Base-by-base conservation (phyloP, 768 basidiomycete species). In the Leccinum imitatum region DNA sequence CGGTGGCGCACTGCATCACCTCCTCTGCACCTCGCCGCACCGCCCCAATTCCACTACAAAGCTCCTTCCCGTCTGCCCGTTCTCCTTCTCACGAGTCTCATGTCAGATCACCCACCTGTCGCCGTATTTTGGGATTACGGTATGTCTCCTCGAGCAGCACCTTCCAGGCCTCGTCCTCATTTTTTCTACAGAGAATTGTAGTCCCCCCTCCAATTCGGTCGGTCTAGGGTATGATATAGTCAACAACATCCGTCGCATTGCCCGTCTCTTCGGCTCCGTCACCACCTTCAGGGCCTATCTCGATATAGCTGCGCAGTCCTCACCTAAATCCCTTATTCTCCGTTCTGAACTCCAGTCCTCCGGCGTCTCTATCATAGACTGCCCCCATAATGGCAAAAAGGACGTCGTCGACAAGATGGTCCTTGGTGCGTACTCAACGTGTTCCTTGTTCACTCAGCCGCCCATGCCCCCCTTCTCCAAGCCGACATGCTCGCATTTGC, bases 401-500 rank as follows among this genome's bases (percentile, higher is more conserved):
- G 68, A 73, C 52, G 80, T 78, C 13, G 78, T 76, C 9, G 80
- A 81, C 68, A 79, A 80, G 67, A 79, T 79, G 77, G 75, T 82
- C 65, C 71, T 84, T 33, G 70, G 80, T 78, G 58, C 50, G 75
- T 61, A 46, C 17, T 10, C 37, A 48, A 51, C 54, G 15, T 23
- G 25, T 53, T 25, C 0, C 27, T 37, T 46, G 50, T 59, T 61
- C 23, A 63, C 41, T 44, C 33, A 58, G 39, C 52, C n/a, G 19
- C 37, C 53, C 47, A 46, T 19, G 7, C 19, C 44, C 33, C 44
- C 11, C 44, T 19, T 39, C 51, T 48, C 21, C 9, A 68, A 88
- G 88, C 86, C 51, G 89, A 90, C 65, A 84, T 90, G 79, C 73
- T 90, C 58, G 77, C 82, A 7, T 82, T 84, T 68, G 87, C 84